Base-by-base conservation (phyloP, 2,329 filamentous ascomycete species). In the Alternaria sp. region DNA sequence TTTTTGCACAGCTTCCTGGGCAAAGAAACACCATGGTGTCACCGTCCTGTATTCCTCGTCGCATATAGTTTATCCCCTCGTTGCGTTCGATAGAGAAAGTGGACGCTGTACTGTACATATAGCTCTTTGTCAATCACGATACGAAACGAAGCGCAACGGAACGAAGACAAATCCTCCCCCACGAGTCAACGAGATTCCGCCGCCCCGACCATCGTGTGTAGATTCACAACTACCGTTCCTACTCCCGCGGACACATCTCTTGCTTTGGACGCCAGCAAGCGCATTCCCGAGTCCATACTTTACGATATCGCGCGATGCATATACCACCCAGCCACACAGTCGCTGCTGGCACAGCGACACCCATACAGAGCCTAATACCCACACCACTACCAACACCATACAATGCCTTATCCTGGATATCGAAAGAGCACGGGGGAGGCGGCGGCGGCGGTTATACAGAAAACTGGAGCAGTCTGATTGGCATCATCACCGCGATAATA, bases 391-490 rank as follows among this genome's bases (percentile, higher is more conserved):
- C 9, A 32, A 32, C 30, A 12, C 14, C 59, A 16, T 49, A 55
- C 34, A 49, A 62, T 58, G 57, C 34, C 53, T 38, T 57, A 16
- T 43, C 65, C 22, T 64, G 59, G 51, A 47, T 62, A 34, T 54
- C 62, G 6, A 64, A 62, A 36, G 57, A 49, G 24, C 57, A 30
- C 28, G 28, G 53, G 1, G 64, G 64, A n/a, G 62, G 57, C 18
- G 49, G 42, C 0, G 51, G 46, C 8, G 49, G 42, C 20, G 62
- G 61, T 47, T 71, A 72, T 49, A 57, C 66, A 20, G 79, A 79
- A 62, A 78, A 78, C 65, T 98, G 94, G 94, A 96, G 93, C 47
- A 96, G 93, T 26, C 83, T 98, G 54, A 98, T 99, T 74, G 95
- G 95, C 70, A 97, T 99, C 73, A 81, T 94, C 54, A 96, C 94